Evolutionary conservation across 2,329 filamentous ascomycete species (phyloP).

Genomic region (Hymenoscyphus fructigenus): DNA sequence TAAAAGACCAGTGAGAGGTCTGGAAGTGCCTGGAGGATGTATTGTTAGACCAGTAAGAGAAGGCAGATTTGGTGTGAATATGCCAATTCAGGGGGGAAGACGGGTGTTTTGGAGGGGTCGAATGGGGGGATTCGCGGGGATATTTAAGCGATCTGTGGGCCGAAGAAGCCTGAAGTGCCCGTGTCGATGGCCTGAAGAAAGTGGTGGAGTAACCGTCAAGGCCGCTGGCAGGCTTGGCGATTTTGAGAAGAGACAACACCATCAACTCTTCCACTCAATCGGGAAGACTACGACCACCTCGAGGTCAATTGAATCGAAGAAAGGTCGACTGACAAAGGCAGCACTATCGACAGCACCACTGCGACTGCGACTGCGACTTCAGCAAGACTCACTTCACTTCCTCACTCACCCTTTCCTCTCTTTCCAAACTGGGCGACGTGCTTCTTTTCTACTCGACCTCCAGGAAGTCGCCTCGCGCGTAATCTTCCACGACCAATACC

Average conservation of each 20-base stretch:
- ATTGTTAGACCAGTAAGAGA: neutral
- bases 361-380: neutral
- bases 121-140: neutral
- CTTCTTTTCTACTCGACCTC: constrained; percentile 27
- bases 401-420: neutral
- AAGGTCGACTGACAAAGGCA: neutral
- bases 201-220: neutral
- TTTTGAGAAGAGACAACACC: neutral
- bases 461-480: constrained; percentile 11
- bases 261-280: neutral
- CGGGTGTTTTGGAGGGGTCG: neutral
- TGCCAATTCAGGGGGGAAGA: neutral
- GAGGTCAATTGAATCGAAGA: neutral
- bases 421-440: constrained; percentile 24
- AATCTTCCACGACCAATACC: constrained; percentile 28
- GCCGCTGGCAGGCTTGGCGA: neutral
- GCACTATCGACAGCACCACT: neutral
- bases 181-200: neutral
- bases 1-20: constrained; percentile 1
- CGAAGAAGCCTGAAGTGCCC: neutral
- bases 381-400: neutral
- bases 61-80: neutral
- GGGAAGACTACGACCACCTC: neutral
- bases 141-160: constrained; percentile 7
- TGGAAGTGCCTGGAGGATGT: constrained; percentile 7